phyloP scores from a whole-genome alignment of 2,329 filamentous ascomycete genomes.

The Fusarium keratoplasticum region DNA sequence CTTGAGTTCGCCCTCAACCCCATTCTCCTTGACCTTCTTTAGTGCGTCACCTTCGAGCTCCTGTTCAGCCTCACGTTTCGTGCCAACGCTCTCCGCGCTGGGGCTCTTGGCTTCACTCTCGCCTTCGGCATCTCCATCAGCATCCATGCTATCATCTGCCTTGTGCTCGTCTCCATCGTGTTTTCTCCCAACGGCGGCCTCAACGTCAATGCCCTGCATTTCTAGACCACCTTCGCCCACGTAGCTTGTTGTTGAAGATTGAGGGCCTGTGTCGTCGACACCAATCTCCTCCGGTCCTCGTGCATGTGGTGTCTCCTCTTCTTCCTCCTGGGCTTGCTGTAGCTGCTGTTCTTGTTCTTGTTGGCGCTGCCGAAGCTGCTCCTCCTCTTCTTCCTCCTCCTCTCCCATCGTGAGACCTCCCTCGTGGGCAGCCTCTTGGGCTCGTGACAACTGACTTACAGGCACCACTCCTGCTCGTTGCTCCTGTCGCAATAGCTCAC shows the following conservation, averaged over 20 bases:
- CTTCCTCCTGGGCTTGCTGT: conserved; percentile 52
- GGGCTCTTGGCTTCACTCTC: conserved; percentile 46
- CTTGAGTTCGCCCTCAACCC: conserved; percentile 54
- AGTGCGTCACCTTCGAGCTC: conserved; percentile 53
- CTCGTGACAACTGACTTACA: conserved; percentile 67
- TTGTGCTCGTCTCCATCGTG: conserved; percentile 45
- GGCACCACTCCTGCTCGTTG: conserved; percentile 85
- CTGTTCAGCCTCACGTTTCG: conserved; percentile 68
- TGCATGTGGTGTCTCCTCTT: conserved; percentile 78
- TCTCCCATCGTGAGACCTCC: conserved; percentile 44
- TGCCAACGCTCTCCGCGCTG: conserved; percentile 50
- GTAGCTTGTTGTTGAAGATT: conserved; percentile 58
- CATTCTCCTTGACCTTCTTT: conserved; percentile 64
- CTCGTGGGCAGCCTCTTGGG: conserved; percentile 48
- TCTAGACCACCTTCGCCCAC: conserved; percentile 57
- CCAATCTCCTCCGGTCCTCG: conserved; percentile 88
- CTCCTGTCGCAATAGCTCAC: conserved; percentile 86
- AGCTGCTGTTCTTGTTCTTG: neutral
- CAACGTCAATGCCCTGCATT: conserved; percentile 68
- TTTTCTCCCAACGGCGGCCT: conserved; percentile 70
- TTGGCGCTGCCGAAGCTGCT: neutral
- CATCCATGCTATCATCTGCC: conserved; percentile 24
- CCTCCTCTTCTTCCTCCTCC: conserved; percentile 45
- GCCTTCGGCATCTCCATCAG: conserved; percentile 37
- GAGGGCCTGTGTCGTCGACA: conserved; percentile 86